phyloP scores from a whole-genome alignment of 768 basidiomycete genomes.

The Hortiboletus flavorubellus region DNA sequence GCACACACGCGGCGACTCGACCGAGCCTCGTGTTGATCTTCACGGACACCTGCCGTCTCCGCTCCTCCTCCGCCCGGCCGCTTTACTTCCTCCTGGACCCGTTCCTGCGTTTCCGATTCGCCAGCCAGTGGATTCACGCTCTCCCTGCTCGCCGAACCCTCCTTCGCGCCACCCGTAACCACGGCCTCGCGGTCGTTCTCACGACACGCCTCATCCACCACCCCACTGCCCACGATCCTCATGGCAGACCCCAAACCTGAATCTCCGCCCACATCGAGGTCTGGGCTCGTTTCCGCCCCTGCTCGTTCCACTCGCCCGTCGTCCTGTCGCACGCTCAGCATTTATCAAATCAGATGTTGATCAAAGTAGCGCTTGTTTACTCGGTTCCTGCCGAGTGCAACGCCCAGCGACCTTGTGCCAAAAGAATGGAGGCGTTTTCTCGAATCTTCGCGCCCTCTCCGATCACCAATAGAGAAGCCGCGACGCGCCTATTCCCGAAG shows the following conservation, averaged over 20 bases:
- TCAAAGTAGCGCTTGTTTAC: background rate
- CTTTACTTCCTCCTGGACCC: background rate
- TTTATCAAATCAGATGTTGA: conserved; percentile 5
- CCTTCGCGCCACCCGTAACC: conserved; percentile 18
- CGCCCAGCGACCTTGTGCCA: conserved; percentile 1
- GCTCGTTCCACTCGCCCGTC: background rate
- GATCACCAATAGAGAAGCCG: conserved; percentile 5
- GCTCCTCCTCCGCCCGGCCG: conserved; percentile 17
- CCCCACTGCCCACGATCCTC: conserved; percentile 24
- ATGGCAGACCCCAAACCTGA: conserved; percentile 18
- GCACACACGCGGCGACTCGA: conserved; percentile 40
- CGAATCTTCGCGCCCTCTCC: conserved; percentile 2
- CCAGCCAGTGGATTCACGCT: background rate
- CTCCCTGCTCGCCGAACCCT: conserved; percentile 12
- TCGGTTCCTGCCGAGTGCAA: background rate
- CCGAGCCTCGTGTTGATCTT: conserved; percentile 36
- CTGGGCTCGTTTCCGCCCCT: background rate
- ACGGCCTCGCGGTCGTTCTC: conserved; percentile 18
- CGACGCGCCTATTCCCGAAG: conserved; percentile 5
- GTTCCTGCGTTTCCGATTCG: conserved; percentile 6
- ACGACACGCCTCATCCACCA: conserved; percentile 24
- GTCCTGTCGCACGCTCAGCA: conserved; percentile 1
- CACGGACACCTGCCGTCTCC: conserved; percentile 17
- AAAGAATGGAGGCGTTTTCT: background rate
- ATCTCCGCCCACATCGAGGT: conserved; percentile 22